Conservation (phyloP, 495 filamentous ascomycete species). For the Lichina pygmaea region DNA sequence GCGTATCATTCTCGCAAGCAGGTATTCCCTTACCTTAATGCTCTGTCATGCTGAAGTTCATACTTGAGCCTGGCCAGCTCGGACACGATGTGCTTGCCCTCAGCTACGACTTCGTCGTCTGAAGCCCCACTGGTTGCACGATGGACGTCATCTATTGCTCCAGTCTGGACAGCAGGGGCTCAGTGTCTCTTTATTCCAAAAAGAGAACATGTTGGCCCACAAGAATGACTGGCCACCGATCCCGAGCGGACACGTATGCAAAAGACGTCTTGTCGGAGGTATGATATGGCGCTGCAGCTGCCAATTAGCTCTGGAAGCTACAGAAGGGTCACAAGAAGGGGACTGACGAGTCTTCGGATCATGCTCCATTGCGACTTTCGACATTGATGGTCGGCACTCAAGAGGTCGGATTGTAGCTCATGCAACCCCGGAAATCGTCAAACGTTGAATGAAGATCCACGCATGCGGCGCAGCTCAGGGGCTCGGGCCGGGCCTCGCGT, state of each 20-base stretch:
- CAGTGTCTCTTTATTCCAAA: not conserved
- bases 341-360: conserved; percentile 17
- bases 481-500: too few relatives aligned
- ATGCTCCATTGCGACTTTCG: conserved; percentile 14
- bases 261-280: conserved; percentile 72
- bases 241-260: conserved; percentile 51
- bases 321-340: too few relatives aligned
- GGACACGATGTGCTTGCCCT: conserved; percentile 69
- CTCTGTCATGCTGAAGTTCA: conserved; percentile 74
- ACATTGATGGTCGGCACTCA: too few relatives aligned
- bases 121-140: conserved; percentile 34
- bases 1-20: not conserved
- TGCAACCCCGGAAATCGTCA: too few relatives aligned
- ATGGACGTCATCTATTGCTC: conserved; percentile 84
- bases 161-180: conserved; percentile 28
- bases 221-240: conserved; percentile 83
- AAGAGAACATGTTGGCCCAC: conserved; percentile 18
- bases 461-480: too few relatives aligned
- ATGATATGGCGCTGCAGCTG: conserved; percentile 34
- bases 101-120: conserved; percentile 34
- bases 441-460: too few relatives aligned
- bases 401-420: too few relatives aligned
- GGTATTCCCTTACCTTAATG: conserved; percentile 36
- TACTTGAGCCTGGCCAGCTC: conserved; percentile 71
- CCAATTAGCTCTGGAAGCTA: not conserved